Evolutionary conservation across 192 early-diverging fungal species (phyloP).

Genomic region (Linnemannia zychae): DNA sequence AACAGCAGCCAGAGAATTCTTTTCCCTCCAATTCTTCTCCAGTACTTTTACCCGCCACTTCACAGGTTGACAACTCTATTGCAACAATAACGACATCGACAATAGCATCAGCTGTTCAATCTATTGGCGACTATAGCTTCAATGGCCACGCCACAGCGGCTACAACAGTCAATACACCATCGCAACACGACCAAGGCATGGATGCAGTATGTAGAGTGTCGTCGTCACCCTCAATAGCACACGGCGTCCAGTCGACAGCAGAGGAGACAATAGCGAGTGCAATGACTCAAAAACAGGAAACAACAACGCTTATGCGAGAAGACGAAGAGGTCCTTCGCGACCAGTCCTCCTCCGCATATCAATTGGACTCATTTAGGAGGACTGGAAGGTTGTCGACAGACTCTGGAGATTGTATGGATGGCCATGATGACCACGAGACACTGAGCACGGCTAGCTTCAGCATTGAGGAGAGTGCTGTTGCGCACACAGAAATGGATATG

Average conservation of each 20-base stretch:
- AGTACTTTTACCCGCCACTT: not conserved
- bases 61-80: not conserved
- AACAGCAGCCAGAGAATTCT: too few relatives aligned
- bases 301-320: not conserved
- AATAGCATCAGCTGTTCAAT: not conserved
- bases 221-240: not conserved
- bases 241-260: not conserved
- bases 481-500: constrained; percentile 20
- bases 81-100: not conserved
- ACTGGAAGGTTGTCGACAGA: not conserved
- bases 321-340: not conserved
- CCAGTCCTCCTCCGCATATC: not conserved
- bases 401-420: not conserved
- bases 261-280: not conserved
- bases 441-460: constrained; percentile 6
- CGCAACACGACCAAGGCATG: not conserved
- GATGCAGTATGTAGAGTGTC: not conserved
- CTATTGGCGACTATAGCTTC: not conserved
- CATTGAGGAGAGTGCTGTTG: not conserved
- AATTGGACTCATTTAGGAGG: not conserved
- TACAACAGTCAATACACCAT: not conserved
- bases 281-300: not conserved
- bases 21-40: too few relatives aligned
- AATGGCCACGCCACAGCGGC: not conserved
- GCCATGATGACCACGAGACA: constrained; percentile 3